These are phyloP conservation scores for Lactarius evosmus DNA, from an alignment of 768 basidiomycete species.

Conservation along the genomic window DNA sequence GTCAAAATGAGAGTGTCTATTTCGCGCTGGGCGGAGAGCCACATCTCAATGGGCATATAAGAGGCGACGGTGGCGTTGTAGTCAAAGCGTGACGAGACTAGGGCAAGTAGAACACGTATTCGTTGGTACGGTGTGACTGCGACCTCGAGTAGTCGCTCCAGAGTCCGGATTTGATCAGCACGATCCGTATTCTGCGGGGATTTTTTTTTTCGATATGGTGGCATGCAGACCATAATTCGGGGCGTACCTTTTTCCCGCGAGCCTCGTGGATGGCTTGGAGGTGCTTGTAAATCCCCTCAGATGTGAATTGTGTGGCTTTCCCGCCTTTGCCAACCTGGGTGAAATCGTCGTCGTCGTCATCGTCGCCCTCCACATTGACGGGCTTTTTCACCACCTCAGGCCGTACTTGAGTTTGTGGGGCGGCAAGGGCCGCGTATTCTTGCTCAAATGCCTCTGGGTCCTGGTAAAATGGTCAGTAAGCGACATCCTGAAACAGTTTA, in stretches of 20 bases:
- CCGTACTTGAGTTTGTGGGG: constrained; percentile 43
- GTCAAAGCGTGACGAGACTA: constrained; percentile 94
- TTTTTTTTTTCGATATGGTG: background rate
- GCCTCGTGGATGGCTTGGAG: constrained; percentile 90
- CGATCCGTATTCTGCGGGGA: constrained; percentile 86
- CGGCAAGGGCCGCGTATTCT: constrained; percentile 57
- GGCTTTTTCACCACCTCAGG: constrained; percentile 40
- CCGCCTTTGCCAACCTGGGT: constrained; percentile 91
- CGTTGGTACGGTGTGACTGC: constrained; percentile 87
- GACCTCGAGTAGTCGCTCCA: constrained; percentile 83
- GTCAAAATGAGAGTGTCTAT: constrained; percentile 85
- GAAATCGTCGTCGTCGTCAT: constrained; percentile 60
- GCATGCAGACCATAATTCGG: background rate
- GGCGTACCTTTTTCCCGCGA: constrained; percentile 86
- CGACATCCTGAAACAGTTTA: background rate
- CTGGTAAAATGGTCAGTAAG: constrained; percentile 39
- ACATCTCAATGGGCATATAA: constrained; percentile 90
- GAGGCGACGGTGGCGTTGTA: constrained; percentile 85
- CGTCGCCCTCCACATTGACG: constrained; percentile 39
- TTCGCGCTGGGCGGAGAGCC: constrained; percentile 83
- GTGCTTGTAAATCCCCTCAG: constrained; percentile 88
- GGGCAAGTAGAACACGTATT: constrained; percentile 89
- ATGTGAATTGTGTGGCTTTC: constrained; percentile 73
- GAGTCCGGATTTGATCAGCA: constrained; percentile 86
- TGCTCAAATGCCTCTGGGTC: constrained; percentile 87